Conservation (phyloP, 148 eudicot species). For the Polygonum maritimum region DNA sequence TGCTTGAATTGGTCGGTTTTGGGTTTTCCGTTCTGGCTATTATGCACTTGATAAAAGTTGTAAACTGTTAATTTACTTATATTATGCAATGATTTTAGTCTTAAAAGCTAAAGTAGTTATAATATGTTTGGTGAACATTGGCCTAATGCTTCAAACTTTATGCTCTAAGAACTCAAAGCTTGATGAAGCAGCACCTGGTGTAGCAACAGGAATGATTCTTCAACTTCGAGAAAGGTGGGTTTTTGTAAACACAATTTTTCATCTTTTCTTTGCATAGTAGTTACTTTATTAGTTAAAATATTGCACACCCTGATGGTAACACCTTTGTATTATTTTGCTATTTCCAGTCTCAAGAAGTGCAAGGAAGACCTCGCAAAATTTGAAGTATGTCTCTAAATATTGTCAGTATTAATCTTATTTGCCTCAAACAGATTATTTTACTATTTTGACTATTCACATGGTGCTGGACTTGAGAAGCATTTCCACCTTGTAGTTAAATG, state of each 20-base stretch:
- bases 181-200: constrained; percentile 97
- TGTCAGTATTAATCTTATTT: not conserved
- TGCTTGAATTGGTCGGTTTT: not conserved
- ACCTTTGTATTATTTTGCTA: not conserved
- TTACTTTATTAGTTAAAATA: not conserved
- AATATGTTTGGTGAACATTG: not conserved
- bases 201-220: constrained; percentile 91
- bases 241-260: not conserved
- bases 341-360: constrained; percentile 79
- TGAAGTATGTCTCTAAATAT: constrained; percentile 44
- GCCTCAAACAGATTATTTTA: not conserved
- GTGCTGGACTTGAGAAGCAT: not conserved
- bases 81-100: not conserved
- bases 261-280: not conserved
- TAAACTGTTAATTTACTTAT: not conserved
- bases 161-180: constrained; percentile 37
- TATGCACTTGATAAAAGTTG: not conserved
- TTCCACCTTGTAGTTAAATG: not conserved
- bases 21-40: not conserved
- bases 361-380: constrained; percentile 65
- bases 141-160: not conserved
- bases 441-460: not conserved
- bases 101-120: not conserved
- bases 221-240: constrained; percentile 89
- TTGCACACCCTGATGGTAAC: not conserved